Evolutionary conservation across 495 filamentous ascomycete species (phyloP), one percentile per base, ranked within the genome.

Genomic region (Xylaria palmicola): DNA sequence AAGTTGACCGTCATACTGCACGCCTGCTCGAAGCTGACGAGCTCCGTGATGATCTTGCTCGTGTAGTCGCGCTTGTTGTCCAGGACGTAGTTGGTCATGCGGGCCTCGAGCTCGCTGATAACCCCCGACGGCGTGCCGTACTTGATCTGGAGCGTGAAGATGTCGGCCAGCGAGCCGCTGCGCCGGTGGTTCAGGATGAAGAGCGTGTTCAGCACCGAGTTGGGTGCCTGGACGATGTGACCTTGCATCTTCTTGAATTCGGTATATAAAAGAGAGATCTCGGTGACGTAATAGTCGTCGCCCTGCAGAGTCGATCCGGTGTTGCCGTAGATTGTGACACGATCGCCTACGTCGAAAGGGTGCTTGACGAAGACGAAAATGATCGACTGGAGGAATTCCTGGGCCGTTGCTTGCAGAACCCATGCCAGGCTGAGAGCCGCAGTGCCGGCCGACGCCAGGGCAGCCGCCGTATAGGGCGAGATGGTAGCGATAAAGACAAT

Each of bases 201-300:
- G 6, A 98, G 83, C 0, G 85, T 90, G 68, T 97, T 98, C 26
- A 98, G 82, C 52, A 96, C 88, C 57, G 87, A 93, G 80, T 98
- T 98, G 4, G 94, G 94, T 0, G 93, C 94, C 71, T 98, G 93
- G 3, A 98, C 93, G 13, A 97, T 85, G 63, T 97, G 92, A 12
- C 93, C 93, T 69, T 97, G 88, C 87, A 97, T 92, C 77, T 97
- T 98, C 78, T 97, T 97, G 79, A 97, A 96, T 68, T 97, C 94
- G 27, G 94, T 97, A 68, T 92, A 97, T 9, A 98, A 84, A n/a
- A 98, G 79, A 7, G 92, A 88, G 44, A 97, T 93, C 64, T 97
- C 90, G 57, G 96, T 93, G 54, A 98, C 92, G 61, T 96, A 96
- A 76, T 97, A 97, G 66, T 96, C 92, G 69, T 97, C 93, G 24